phyloP scores from a whole-genome alignment of 2,329 filamentous ascomycete genomes.

The Sphaceloma murrayae region DNA sequence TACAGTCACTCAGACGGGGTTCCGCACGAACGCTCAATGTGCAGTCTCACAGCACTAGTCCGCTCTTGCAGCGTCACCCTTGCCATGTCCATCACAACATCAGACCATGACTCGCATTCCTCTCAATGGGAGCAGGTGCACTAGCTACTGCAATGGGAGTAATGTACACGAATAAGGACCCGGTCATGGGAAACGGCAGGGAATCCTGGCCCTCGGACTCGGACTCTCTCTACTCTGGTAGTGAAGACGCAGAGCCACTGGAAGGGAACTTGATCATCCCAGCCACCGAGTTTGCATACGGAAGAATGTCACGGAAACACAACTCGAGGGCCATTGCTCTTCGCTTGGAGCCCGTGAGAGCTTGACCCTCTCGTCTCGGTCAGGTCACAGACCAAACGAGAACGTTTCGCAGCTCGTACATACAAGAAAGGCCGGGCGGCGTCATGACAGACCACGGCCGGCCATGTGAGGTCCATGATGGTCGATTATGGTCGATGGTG shows the following conservation, averaged over 20 bases:
- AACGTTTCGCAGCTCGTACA: too few relatives aligned
- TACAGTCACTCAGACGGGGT: neutral
- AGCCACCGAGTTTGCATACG: constrained; percentile 5
- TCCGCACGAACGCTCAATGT: neutral
- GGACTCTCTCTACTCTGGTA: constrained; percentile 8
- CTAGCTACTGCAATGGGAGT: constrained; percentile 11
- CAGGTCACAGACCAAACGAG: neutral
- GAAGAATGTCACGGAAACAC: constrained; percentile 5
- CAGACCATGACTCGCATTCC: constrained; percentile 14
- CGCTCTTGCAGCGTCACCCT: too few relatives aligned
- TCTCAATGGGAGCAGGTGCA: constrained; percentile 6
- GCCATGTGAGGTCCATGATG: too few relatives aligned
- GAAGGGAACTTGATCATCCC: too few relatives aligned
- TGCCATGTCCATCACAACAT: constrained; percentile 1
- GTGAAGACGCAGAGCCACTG: neutral
- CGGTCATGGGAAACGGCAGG: constrained; percentile 11
- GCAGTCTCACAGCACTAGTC: neutral
- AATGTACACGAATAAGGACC: constrained; percentile 6
- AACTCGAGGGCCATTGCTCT: neutral
- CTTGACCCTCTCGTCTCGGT: too few relatives aligned
- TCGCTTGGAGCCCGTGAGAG: constrained; percentile 9
- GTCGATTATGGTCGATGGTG: too few relatives aligned
- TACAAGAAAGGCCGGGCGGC: too few relatives aligned
- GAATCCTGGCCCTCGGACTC: constrained; percentile 8
- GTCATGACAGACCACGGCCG: too few relatives aligned